Percentiles rank a stretch among this genome's conserved stretches.
Conservation (phyloP, 2,329 filamentous ascomycete genomes). For the Aspergillus calidoustus region DNA sequence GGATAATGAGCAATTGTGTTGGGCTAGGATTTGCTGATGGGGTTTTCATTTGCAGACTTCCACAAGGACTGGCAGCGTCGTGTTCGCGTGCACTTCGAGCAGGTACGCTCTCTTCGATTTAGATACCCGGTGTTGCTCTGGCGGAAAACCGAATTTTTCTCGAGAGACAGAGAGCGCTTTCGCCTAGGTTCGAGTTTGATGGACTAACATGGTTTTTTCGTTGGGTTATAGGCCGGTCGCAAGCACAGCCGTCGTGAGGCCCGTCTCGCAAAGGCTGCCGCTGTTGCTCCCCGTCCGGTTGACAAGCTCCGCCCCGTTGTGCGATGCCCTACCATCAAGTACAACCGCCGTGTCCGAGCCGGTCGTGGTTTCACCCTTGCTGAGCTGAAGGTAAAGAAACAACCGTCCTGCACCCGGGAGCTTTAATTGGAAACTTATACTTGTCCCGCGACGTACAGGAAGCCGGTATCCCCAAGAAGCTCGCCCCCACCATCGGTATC, state of each 20-base stretch:
- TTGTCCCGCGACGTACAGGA: slow-evolving; percentile 61
- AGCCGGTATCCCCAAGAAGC: slow-evolving; percentile 91
- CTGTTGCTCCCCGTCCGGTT: slow-evolving; percentile 92
- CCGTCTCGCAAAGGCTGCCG: slow-evolving; percentile 91
- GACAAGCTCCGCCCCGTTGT: slow-evolving; percentile 96
- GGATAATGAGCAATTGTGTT: slow-evolving; percentile 22
- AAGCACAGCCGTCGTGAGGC: slow-evolving; percentile 92
- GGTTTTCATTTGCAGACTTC: slow-evolving; percentile 70
- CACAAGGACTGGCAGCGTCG: slow-evolving; percentile 99
- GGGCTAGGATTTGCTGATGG: slow-evolving; percentile 31
- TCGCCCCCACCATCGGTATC: slow-evolving; percentile 96
- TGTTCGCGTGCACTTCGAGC: slow-evolving; percentile 99
- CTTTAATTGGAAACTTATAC: slow-evolving; percentile 3
- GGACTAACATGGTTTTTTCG: slow-evolving; percentile 43
- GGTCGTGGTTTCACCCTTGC: slow-evolving; percentile 96
- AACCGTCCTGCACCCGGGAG: neutral
- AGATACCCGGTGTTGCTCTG: slow-evolving; percentile 19
- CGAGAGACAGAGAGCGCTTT: neutral
- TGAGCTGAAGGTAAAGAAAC: slow-evolving; percentile 88
- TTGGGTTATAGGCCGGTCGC: slow-evolving; percentile 77
- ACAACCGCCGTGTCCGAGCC: slow-evolving; percentile 96
- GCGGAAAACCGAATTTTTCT: slow-evolving; percentile 24
- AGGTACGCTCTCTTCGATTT: slow-evolving; percentile 69
- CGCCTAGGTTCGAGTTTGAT: slow-evolving; percentile 19
- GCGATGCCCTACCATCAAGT: slow-evolving; percentile 96